A percentile compares a stretch with the other conserved stretches of the same genome.
phyloP scores from a whole-genome alignment of 176 grass and related monocot species.

The Thinopyrum elongatum region DNA sequence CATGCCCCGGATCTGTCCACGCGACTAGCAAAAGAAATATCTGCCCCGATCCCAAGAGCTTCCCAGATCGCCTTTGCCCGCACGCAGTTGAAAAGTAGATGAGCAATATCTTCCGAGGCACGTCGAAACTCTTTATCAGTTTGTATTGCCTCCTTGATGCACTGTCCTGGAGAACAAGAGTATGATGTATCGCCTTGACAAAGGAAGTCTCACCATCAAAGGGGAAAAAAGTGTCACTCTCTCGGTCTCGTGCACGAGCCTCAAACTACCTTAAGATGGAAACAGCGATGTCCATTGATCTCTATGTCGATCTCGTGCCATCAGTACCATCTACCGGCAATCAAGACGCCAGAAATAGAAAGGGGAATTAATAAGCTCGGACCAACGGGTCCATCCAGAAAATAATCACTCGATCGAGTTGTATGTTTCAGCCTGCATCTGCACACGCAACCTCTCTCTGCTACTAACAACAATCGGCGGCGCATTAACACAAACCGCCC shows the following conservation, averaged over 20 bases:
- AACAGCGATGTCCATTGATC: conserved; percentile 5
- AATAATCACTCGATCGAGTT: not conserved
- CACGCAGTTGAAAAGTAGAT: too few relatives aligned
- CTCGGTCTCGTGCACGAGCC: not conserved
- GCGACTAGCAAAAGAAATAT: too few relatives aligned
- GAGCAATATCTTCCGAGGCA: too few relatives aligned
- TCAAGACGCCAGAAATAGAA: not conserved
- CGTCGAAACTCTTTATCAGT: too few relatives aligned
- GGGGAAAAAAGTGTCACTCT: not conserved
- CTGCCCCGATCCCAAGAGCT: too few relatives aligned
- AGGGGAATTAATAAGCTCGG: not conserved
- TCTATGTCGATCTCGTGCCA: not conserved
- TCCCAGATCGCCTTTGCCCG: too few relatives aligned
- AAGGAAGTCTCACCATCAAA: not conserved
- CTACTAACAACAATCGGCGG: conserved; percentile 15
- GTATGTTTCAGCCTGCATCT: not conserved
- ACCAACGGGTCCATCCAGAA: not conserved
- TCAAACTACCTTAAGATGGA: conserved; percentile 23
- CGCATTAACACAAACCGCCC: conserved; percentile 39
- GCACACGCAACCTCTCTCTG: not conserved
- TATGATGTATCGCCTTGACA: too few relatives aligned
- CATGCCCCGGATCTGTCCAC: too few relatives aligned
- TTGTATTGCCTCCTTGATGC: too few relatives aligned
- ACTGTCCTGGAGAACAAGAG: too few relatives aligned
- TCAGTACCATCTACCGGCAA: not conserved